These are phyloP conservation scores for Alternaria dauci DNA, from an alignment of 2,329 filamentous ascomycete species.

Conservation along the genomic window DNA sequence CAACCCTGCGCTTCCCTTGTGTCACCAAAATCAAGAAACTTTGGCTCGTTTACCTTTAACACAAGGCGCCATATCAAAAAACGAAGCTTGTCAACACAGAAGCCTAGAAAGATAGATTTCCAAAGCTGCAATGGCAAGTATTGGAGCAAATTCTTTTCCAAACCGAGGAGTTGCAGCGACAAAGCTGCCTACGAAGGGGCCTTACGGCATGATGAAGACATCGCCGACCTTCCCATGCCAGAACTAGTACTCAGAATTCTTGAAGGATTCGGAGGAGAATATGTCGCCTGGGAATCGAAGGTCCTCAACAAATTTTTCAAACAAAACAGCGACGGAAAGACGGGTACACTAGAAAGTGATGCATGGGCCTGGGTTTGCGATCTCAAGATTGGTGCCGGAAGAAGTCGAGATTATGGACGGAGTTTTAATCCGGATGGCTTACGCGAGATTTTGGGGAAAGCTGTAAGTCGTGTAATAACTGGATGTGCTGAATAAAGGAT, in stretches of 20 bases:
- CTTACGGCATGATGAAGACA: not conserved
- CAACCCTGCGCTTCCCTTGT: no score
- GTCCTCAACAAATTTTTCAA: not conserved
- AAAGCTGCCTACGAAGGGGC: not conserved
- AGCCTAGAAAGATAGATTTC: not conserved
- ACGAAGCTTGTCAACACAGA: no score
- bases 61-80: no score
- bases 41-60: no score
- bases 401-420: not conserved
- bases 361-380: conserved; percentile 16
- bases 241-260: not conserved
- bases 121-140: not conserved
- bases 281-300: not conserved
- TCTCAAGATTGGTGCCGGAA: not conserved
- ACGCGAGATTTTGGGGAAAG: not conserved
- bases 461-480: no score
- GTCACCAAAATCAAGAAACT: no score
- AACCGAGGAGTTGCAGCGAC: not conserved
- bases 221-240: not conserved
- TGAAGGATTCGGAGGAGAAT: not conserved
- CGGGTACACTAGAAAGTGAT: not conserved
- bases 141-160: not conserved
- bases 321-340: not conserved
- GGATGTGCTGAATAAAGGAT: no score
- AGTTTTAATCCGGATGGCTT: not conserved